These are phyloP conservation scores for Alternaria sp. DNA, from an alignment of 2,329 filamentous ascomycete genomes.

Conservation along the genomic window DNA sequence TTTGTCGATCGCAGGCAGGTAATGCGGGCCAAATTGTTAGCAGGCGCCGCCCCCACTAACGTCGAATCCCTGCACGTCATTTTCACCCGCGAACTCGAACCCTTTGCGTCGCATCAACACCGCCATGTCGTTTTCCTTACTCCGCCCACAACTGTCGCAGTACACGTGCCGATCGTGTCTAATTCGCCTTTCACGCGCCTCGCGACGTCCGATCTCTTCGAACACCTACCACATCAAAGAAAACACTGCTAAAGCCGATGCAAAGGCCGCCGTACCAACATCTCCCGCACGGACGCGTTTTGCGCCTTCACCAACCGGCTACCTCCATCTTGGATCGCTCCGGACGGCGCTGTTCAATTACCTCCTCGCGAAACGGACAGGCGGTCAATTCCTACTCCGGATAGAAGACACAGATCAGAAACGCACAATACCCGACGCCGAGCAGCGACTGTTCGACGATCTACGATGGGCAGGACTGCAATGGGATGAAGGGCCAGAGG, in stretches of 20 bases:
- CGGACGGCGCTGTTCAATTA: constrained; percentile 97
- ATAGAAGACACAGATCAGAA: constrained; percentile 96
- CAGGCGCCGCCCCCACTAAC: constrained; percentile 10
- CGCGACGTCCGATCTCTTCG: constrained; percentile 22
- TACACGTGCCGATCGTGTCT: constrained; percentile 43
- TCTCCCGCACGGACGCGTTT: constrained; percentile 73
- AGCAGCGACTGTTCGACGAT: constrained; percentile 77
- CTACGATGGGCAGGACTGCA: constrained; percentile 85
- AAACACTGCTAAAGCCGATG: background rate
- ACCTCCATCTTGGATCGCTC: constrained; percentile 88
- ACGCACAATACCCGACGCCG: constrained; percentile 80
- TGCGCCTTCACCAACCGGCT: constrained; percentile 93
- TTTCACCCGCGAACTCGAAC: constrained; percentile 8
- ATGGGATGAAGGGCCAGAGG: constrained; percentile 92
- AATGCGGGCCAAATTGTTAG: constrained; percentile 12
- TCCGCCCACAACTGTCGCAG: constrained; percentile 28
- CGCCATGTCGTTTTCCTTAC: constrained; percentile 31
- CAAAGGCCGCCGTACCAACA: constrained; percentile 31
- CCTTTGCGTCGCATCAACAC: constrained; percentile 1
- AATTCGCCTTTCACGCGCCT: constrained; percentile 21
- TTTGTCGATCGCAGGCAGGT: constrained; percentile 3
- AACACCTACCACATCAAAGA: constrained; percentile 6
- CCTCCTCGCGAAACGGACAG: constrained; percentile 83
- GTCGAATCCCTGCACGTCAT: constrained; percentile 9
- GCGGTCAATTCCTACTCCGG: constrained; percentile 86